A percentile compares a stretch with the other conserved stretches of the same genome.
These are phyloP conservation scores for Graphilbum sp. DNA, from an alignment of 2,329 filamentous ascomycete species.

Conservation along the genomic window DNA sequence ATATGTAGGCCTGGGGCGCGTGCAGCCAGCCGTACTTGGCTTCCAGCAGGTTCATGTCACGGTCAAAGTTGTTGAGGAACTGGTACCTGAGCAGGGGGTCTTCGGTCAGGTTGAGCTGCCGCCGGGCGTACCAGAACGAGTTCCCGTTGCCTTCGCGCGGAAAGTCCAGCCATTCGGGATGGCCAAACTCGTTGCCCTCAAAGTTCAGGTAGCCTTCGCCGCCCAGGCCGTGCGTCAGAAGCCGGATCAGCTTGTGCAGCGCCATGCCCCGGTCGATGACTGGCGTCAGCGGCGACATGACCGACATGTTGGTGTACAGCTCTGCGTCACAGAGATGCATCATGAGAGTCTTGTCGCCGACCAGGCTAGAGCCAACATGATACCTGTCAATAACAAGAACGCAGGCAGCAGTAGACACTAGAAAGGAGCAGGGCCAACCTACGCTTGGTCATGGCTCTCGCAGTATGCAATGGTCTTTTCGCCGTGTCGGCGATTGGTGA, in stretches of 20 bases:
- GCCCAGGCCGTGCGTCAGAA: constrained; percentile 79
- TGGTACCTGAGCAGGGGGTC: constrained; percentile 74
- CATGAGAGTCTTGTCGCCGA: constrained; percentile 91
- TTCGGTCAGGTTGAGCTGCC: constrained; percentile 84
- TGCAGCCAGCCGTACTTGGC: constrained; percentile 85
- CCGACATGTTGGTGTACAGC: constrained; percentile 96
- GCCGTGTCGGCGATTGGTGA: constrained; percentile 84
- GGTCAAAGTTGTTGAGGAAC: constrained; percentile 88
- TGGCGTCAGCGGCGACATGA: constrained; percentile 64
- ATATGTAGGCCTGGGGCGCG: constrained; percentile 74
- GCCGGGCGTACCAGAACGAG: constrained; percentile 85
- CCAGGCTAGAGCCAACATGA: constrained; percentile 42
- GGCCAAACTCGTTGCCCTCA: constrained; percentile 96
- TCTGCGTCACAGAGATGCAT: constrained; percentile 97
- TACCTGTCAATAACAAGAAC: too few relatives aligned
- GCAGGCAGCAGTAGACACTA: too few relatives aligned
- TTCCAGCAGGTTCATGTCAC: constrained; percentile 76
- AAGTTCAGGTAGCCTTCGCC: constrained; percentile 98
- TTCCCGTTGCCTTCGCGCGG: constrained; percentile 85
- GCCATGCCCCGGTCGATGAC: constrained; percentile 82
- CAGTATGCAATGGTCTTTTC: constrained; percentile 98
- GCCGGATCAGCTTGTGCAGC: constrained; percentile 93
- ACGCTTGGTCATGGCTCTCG: constrained; percentile 96
- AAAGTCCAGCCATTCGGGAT: constrained; percentile 98
- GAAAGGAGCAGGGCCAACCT: constrained; percentile 25